Evolutionary conservation across 208 protist species (phyloP).

Genomic region (Wallacemonas collosoma): DNA sequence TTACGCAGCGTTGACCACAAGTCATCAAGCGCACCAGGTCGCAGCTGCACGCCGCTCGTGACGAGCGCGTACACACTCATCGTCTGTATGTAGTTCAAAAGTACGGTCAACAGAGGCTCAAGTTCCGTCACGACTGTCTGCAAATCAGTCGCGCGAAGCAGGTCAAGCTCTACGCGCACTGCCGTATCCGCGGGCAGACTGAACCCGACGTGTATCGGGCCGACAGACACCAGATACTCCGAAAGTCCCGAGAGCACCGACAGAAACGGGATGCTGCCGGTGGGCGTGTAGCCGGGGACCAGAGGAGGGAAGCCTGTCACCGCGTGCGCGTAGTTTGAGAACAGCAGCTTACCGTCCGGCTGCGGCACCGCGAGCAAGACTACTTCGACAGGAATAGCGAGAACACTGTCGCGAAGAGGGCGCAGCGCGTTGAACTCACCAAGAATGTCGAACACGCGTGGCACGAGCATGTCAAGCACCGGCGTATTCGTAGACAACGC

Average conservation of each 20-base stretch:
- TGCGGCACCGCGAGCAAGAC: background rate
- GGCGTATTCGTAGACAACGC: background rate
- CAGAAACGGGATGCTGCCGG: background rate
- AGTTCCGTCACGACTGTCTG: constrained; percentile 1
- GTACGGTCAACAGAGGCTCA: background rate
- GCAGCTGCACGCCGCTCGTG: background rate
- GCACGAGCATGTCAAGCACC: constrained; percentile 9
- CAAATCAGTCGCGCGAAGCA: background rate
- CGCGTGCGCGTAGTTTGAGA: background rate
- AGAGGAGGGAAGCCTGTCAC: background rate
- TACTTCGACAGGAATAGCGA: background rate
- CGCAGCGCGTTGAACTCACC: background rate
- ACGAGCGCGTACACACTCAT: background rate
- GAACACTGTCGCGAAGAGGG: background rate
- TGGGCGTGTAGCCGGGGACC: background rate
- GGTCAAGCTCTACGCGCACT: background rate
- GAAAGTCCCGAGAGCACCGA: background rate
- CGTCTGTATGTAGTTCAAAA: background rate
- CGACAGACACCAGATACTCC: background rate
- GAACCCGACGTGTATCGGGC: constrained; percentile 1
- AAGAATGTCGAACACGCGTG: background rate
- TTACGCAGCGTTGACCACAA: background rate
- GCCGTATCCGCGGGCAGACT: background rate
- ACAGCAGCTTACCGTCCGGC: background rate
- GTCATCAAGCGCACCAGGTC: background rate